Conservation (phyloP, 1,284 basidiomycete genomes). For the Sporisorium exsertum region DNA sequence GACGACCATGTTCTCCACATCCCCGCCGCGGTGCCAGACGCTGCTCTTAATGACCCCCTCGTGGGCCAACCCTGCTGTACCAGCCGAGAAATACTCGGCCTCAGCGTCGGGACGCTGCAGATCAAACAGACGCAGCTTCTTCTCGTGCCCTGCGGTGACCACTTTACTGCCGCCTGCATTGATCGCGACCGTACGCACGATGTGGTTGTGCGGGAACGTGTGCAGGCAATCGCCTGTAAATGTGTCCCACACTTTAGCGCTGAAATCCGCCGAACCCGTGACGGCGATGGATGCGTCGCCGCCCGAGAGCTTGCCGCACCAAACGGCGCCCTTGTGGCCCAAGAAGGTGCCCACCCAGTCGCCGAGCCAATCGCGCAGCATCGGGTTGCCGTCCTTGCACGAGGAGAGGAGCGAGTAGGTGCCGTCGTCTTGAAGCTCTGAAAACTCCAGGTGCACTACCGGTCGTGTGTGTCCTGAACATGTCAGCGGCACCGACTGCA, state of each 20-base stretch:
- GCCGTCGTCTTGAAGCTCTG: conserved; percentile 76
- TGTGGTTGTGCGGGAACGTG: conserved; percentile 96
- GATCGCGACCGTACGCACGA: conserved; percentile 92
- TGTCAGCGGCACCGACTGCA: conserved; percentile 70
- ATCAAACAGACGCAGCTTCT: conserved; percentile 95
- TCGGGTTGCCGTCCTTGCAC: conserved; percentile 69
- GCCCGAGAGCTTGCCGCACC: conserved; percentile 93
- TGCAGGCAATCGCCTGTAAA: conserved; percentile 86
- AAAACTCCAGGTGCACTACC: conserved; percentile 93
- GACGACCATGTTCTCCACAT: conserved; percentile 76
- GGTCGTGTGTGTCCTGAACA: conserved; percentile 77
- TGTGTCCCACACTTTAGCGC: conserved; percentile 98
- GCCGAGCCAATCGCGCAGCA: conserved; percentile 74
- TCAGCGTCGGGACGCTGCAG: conserved; percentile 79
- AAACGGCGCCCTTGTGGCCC: conserved; percentile 97
- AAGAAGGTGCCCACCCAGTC: conserved; percentile 99
- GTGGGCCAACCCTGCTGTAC: conserved; percentile 72
- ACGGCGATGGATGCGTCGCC: conserved; percentile 77
- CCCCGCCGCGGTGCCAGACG: conserved; percentile 80
- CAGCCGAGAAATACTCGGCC: conserved; percentile 78
- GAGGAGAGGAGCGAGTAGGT: conserved; percentile 65
- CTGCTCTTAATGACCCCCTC: conserved; percentile 91
- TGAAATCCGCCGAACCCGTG: conserved; percentile 96
- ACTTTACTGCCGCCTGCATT: conserved; percentile 78
- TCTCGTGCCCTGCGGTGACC: conserved; percentile 95